Conservation (phyloP, 345 rosid species). For the Luvunga scandens region DNA sequence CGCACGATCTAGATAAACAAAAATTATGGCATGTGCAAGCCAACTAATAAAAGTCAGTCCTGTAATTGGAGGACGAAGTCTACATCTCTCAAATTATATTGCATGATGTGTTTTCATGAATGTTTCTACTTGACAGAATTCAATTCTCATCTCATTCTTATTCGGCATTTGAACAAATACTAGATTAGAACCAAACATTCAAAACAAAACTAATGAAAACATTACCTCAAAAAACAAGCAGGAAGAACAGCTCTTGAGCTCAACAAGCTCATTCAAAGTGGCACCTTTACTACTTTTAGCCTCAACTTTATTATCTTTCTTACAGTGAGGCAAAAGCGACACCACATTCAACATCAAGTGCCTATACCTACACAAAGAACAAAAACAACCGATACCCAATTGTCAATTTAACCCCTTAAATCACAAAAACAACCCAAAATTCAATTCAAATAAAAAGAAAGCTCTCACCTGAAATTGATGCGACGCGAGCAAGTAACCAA, state of each 20-base stretch:
- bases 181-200: background rate
- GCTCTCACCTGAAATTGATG: constrained; percentile 75
- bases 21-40: background rate
- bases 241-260: constrained; percentile 83
- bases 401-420: background rate
- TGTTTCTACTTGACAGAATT: background rate
- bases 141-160: too few relatives aligned
- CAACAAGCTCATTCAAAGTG: constrained; percentile 82
- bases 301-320: constrained; percentile 93
- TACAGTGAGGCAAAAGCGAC: constrained; percentile 87
- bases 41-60: background rate
- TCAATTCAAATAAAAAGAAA: constrained; percentile 1
- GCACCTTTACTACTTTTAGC: constrained; percentile 74
- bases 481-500: constrained; percentile 93
- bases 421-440: background rate
- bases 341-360: constrained; percentile 96
- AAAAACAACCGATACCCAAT: background rate
- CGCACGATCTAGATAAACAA: background rate
- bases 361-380: constrained; percentile 56
- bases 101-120: background rate
- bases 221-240: constrained; percentile 86
- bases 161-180: background rate
- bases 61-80: background rate
- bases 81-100: too few relatives aligned
- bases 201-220: background rate